phyloP scores from a whole-genome alignment of 306 rosid species.

The Dryas octopetala region DNA sequence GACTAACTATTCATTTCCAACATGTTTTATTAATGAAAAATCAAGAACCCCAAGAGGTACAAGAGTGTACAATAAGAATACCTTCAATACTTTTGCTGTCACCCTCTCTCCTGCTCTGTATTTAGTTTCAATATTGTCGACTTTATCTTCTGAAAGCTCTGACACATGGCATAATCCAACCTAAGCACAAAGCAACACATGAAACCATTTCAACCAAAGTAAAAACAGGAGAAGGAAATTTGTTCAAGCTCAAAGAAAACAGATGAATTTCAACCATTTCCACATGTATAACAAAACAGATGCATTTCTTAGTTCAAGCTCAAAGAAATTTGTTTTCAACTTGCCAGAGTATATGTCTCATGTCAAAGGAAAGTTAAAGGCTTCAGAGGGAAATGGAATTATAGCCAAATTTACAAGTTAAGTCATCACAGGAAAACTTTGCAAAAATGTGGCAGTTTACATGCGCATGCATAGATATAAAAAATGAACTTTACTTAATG shows the following conservation, averaged over 20 bases:
- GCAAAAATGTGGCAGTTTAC: background rate
- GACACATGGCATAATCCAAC: constrained; percentile 91
- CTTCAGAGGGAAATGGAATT: background rate
- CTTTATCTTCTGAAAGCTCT: constrained; percentile 67
- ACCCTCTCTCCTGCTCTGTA: constrained; percentile 76
- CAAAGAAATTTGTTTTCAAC: background rate
- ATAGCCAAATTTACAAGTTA: background rate
- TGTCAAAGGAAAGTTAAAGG: background rate
- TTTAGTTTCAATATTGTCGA: constrained; percentile 55
- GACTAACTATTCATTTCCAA: background rate
- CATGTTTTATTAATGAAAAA: background rate
- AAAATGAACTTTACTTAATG: background rate
- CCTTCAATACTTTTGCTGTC: constrained; percentile 78
- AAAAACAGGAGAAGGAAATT: background rate
- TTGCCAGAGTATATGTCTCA: background rate
- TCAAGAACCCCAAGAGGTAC: background rate
- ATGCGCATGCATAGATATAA: background rate
- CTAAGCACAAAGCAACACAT: constrained; percentile 35
- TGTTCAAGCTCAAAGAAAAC: no score
- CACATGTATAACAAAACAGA: background rate
- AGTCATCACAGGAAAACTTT: background rate
- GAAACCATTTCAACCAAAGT: background rate
- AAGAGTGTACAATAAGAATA: constrained; percentile 21
- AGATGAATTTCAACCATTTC: background rate
- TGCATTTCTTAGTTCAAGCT: background rate